Evolutionary conservation across 352 stramenopile species (phyloP), one percentile per base, ranked within the genome.

Genomic region (Globisporangium yorkense): DNA sequence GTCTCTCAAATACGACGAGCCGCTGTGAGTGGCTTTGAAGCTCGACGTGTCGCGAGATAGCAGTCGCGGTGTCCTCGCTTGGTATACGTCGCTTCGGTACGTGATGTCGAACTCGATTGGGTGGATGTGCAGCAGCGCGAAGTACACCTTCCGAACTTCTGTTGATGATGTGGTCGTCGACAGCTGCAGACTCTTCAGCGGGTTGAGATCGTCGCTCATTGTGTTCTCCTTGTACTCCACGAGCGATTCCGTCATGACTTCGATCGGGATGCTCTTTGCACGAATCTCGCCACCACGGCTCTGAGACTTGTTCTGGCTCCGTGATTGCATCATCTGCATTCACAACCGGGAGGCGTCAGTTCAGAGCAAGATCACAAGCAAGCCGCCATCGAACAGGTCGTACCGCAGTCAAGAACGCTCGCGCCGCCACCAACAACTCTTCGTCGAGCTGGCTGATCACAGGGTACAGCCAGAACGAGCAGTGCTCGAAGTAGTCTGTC

Each of bases 401-500:
- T 76, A 92, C 84, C 54, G 79, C 66, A 60, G 73, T 85, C 51
- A 94, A 62, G 62, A 96, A 96, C 35, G 77, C 78, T 50, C 83
- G 76, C 44, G 78, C 76, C 33, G 85, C 79, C 37, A 91, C 71
- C 16, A 96, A 59, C 0, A 94, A 56, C 31, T 96, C 87, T 86
- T 96, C 87, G 47, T 96, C 87, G 16, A 96, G 49, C 52, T 94
- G 84, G 24, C 80, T 83, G 46, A 91, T 88, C 33, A 96, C 75
- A 16, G 87, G 87, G 51, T 90, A 87, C 56, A 94, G 62, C 80
- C 84, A 93, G 46, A 94, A 89, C 5, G 82, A 94, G 54, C 74
- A 96, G 62, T 96, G 85, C 67, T 96, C 87, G 50, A 94, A 96
- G 66, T 96, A 96, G 57, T 94, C 86, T 2, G 86, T 96, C 41